phyloP scores from a whole-genome alignment of 2,329 filamentous ascomycete species.

The Sphaerulina vaccinii region DNA sequence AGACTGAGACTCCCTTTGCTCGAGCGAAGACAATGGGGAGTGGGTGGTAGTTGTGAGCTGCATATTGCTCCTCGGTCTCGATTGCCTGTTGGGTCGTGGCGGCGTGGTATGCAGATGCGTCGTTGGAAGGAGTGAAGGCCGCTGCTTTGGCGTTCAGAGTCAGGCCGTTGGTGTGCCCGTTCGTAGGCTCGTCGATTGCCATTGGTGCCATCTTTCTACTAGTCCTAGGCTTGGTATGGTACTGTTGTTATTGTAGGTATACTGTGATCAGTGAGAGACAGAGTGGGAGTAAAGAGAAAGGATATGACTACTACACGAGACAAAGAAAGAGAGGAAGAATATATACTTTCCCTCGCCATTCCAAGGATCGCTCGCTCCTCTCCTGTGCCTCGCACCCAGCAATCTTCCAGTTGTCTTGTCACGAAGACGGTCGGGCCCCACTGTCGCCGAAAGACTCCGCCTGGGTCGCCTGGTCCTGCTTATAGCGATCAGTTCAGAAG shows the following conservation, averaged over 20 bases:
- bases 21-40: conserved; percentile 89
- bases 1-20: conserved; percentile 82
- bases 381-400: neutral
- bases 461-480: conserved; percentile 10
- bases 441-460: neutral
- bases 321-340: neutral
- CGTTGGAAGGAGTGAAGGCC: conserved; percentile 42
- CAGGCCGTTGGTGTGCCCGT: conserved; percentile 31
- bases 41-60: conserved; percentile 98
- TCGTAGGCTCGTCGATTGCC: conserved; percentile 33
- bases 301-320: neutral
- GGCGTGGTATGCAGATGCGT: conserved; percentile 63
- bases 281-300: neutral
- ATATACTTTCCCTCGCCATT: conserved; percentile 13
- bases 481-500: conserved; percentile 2
- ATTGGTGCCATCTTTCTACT: conserved; percentile 38
- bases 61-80: conserved; percentile 74
- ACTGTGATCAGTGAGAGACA: neutral
- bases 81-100: conserved; percentile 78
- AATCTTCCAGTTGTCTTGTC: neutral
- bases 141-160: conserved; percentile 43
- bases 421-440: conserved; percentile 5
- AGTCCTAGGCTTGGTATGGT: conserved; percentile 26
- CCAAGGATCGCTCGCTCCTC: conserved; percentile 1
- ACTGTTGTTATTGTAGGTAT: conserved; percentile 41